Evolutionary conservation across 179 eudicot genomes (phyloP).

Genomic region (Silene coronaria): DNA sequence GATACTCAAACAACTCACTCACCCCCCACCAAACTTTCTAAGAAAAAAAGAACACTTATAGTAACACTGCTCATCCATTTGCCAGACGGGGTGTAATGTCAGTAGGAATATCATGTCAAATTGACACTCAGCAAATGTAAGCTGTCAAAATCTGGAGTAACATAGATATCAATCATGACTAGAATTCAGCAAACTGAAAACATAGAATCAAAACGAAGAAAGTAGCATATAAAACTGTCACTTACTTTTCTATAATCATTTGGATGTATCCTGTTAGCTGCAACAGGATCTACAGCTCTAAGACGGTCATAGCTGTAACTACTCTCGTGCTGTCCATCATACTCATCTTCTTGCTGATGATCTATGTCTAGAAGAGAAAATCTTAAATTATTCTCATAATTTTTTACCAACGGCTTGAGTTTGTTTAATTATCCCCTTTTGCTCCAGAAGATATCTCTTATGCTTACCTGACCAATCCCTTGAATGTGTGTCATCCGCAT

Average conservation of each 20-base stretch:
- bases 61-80: too few species aligned
- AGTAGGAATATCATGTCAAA: too few species aligned
- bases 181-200: too few species aligned
- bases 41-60: too few species aligned
- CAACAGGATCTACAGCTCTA: constrained; percentile 67
- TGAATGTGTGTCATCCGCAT: constrained; percentile 33
- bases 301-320: constrained; percentile 48
- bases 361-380: constrained; percentile 19
- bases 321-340: constrained; percentile 23
- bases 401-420: background rate
- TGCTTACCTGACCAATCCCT: constrained; percentile 45
- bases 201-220: background rate
- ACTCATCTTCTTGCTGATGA: constrained; percentile 31
- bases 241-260: constrained; percentile 87
- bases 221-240: background rate
- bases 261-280: constrained; percentile 92
- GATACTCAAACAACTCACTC: too few species aligned
- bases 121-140: too few species aligned
- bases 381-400: constrained; percentile 1
- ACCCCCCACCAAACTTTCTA: too few species aligned
- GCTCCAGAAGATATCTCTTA: constrained; percentile 5
- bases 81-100: too few species aligned
- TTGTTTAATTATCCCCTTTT: background rate
- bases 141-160: too few species aligned
- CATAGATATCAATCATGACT: too few species aligned